These are phyloP conservation scores for Cladosporium sp. DNA, from an alignment of 2,329 filamentous ascomycete species.

Conservation along the genomic window DNA sequence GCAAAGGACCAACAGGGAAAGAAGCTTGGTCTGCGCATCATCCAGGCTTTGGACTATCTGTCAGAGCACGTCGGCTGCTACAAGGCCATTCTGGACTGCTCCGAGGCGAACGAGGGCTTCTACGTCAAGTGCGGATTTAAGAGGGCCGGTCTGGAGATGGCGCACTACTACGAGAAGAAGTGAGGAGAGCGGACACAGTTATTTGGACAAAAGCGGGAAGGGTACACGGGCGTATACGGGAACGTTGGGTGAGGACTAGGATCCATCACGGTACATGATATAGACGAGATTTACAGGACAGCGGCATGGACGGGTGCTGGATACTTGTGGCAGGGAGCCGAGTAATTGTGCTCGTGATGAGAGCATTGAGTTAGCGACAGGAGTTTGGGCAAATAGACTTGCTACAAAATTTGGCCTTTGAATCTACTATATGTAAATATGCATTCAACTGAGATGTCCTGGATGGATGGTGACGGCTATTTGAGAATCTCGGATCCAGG, in stretches of 20 bases:
- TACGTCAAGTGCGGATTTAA: conserved; percentile 98
- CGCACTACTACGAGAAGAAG: conserved; percentile 71
- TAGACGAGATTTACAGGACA: not conserved
- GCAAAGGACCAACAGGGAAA: conserved; percentile 95
- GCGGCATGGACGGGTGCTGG: not conserved
- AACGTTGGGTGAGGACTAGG: not conserved
- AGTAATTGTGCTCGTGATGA: too few relatives aligned
- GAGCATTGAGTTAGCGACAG: too few relatives aligned
- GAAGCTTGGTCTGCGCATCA: conserved; percentile 89
- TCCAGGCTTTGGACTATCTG: conserved; percentile 88
- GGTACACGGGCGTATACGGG: not conserved
- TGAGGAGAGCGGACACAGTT: not conserved
- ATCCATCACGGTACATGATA: not conserved
- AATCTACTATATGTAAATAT: too few relatives aligned
- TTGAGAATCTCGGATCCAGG: too few relatives aligned
- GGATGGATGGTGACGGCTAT: too few relatives aligned
- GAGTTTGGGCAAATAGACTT: too few relatives aligned
- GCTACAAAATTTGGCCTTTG: too few relatives aligned
- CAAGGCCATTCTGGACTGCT: conserved; percentile 96
- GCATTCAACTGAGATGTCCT: too few relatives aligned
- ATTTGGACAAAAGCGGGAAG: not conserved
- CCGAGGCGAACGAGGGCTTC: conserved; percentile 93
- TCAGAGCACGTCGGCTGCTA: conserved; percentile 90
- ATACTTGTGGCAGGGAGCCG: too few relatives aligned
- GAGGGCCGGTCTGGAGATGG: conserved; percentile 91